Conservation (phyloP, 352 stramenopile species). For the Aphanomyces invadans region DNA sequence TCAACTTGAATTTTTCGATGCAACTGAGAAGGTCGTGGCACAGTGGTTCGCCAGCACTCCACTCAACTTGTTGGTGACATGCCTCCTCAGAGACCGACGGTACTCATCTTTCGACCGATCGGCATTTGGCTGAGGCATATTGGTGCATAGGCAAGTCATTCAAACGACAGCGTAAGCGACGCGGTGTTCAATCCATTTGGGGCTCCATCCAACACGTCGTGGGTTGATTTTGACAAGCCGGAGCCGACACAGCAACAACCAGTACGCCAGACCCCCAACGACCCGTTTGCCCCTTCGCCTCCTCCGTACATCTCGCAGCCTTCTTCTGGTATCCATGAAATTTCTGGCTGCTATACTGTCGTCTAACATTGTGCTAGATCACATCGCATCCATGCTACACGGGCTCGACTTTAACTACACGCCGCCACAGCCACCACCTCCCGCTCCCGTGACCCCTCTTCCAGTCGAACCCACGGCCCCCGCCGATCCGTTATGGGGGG, state of each 20-base stretch:
- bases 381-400: slow-evolving; percentile 71
- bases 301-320: neutral
- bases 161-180: neutral
- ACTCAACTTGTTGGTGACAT: neutral
- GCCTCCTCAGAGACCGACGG: neutral
- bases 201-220: neutral
- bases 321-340: neutral
- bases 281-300: neutral
- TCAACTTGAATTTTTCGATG: neutral
- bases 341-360: neutral
- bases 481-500: slow-evolving; percentile 59
- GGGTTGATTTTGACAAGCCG: neutral
- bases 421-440: slow-evolving; percentile 33
- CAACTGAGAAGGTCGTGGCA: neutral
- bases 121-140: no score
- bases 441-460: slow-evolving; percentile 13
- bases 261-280: neutral
- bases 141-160: neutral
- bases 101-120: no score
- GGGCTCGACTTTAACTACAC: slow-evolving; percentile 59
- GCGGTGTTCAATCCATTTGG: slow-evolving; percentile 27
- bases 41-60: neutral
- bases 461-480: slow-evolving; percentile 1
- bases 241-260: neutral
- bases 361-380: slow-evolving; percentile 26